Percentiles rank a stretch among this genome's conserved stretches.
Conservation (phyloP, 2,329 filamentous ascomycete genomes). For the Neoascochyta sp. region DNA sequence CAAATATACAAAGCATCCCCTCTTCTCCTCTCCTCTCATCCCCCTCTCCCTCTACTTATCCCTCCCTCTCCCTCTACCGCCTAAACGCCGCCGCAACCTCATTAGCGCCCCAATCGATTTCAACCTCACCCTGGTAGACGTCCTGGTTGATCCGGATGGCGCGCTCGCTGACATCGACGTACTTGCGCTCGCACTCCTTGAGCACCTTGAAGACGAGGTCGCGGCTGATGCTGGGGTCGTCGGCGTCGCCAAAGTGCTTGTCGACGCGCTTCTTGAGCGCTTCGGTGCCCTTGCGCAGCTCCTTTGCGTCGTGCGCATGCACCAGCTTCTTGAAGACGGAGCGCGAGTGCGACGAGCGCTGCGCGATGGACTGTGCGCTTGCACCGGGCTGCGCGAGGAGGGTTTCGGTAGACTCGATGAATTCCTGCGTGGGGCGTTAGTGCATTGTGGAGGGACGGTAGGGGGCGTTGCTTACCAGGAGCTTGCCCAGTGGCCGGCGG, state of each 20-base stretch:
- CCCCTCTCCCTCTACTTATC: neutral
- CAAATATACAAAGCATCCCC: no score
- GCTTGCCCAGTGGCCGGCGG: constrained; percentile 80
- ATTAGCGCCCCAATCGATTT: constrained; percentile 37
- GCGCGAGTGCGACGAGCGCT: constrained; percentile 79
- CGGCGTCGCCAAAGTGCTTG: constrained; percentile 92
- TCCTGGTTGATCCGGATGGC: constrained; percentile 40
- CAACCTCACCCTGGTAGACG: constrained; percentile 47
- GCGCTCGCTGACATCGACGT: constrained; percentile 53
- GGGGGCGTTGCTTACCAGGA: constrained; percentile 53
- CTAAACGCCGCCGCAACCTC: constrained; percentile 33
- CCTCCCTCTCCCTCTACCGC: constrained; percentile 9
- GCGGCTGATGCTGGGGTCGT: constrained; percentile 64
- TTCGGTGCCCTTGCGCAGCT: constrained; percentile 86
- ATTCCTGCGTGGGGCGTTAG: constrained; percentile 54
- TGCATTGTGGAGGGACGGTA: neutral
- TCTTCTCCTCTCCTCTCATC: neutral
- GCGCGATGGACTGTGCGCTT: constrained; percentile 61
- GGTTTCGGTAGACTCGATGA: constrained; percentile 82
- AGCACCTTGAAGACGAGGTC: constrained; percentile 58
- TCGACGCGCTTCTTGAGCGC: constrained; percentile 86
- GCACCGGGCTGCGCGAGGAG: constrained; percentile 54
- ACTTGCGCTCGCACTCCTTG: constrained; percentile 57
- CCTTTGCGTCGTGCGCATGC: constrained; percentile 73
- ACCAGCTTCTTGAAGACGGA: constrained; percentile 82